These are phyloP conservation scores for Artemisia argyi DNA, from an alignment of 129 eudicot genomes.

Conservation along the genomic window DNA sequence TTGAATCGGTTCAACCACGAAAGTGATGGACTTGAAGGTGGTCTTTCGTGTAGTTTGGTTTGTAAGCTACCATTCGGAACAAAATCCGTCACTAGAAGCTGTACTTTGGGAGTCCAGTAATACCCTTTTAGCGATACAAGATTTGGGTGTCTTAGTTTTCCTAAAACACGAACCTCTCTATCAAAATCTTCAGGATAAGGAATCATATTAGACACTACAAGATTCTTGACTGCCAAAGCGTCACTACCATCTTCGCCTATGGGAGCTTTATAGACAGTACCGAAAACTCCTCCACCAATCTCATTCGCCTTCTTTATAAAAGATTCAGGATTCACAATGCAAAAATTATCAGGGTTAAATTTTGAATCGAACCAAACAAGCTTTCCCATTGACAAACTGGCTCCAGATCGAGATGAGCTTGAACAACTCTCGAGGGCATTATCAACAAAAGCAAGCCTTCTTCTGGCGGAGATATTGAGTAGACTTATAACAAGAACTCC, in stretches of 20 bases:
- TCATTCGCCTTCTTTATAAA: conserved; percentile 59
- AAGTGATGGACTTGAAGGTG: conserved; percentile 50
- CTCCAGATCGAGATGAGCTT: conserved; percentile 58
- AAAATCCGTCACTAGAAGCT: conserved; percentile 75
- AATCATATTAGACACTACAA: conserved; percentile 61
- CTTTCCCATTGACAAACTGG: conserved; percentile 53
- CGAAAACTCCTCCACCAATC: conserved; percentile 81
- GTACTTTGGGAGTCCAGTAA: conserved; percentile 88
- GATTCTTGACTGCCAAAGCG: conserved; percentile 67
- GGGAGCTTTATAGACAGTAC: conserved; percentile 70
- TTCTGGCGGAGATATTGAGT: conserved; percentile 75
- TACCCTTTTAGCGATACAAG: conserved; percentile 73
- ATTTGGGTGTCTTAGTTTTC: conserved; percentile 73
- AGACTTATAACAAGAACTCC: conserved; percentile 71
- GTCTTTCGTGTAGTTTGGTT: conserved; percentile 55
- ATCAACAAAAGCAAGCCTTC: conserved; percentile 64
- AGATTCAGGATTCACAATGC: conserved; percentile 53
- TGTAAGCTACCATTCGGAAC: conserved; percentile 77
- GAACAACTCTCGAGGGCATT: conserved; percentile 84
- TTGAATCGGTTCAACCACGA: conserved; percentile 71
- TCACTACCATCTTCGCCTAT: conserved; percentile 43
- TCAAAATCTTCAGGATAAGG: conserved; percentile 84
- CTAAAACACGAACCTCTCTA: conserved; percentile 70
- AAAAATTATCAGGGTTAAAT: conserved; percentile 32
- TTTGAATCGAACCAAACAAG: conserved; percentile 70